Percentiles rank a stretch among this genome's conserved stretches.
Conservation (phyloP, 352 stramenopile species). For the Saprolegnia diclina region DNA sequence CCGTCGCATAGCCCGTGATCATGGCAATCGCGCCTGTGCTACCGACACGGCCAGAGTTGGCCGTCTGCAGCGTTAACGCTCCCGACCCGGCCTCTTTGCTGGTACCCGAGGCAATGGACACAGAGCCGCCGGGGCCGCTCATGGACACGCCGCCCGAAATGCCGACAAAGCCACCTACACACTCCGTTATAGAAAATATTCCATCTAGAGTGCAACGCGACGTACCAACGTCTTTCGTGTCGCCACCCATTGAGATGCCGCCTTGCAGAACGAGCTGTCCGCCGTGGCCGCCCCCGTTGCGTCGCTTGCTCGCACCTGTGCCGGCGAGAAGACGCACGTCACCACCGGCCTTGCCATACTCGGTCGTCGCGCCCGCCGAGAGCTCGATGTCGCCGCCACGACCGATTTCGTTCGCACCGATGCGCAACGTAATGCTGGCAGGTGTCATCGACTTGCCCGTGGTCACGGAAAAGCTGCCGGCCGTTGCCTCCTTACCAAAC, state of each 20-base stretch:
- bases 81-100: slow-evolving; percentile 48
- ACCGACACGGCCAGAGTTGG: slow-evolving; percentile 56
- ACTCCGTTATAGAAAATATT: too few species aligned
- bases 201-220: too few species aligned
- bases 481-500: slow-evolving; percentile 59
- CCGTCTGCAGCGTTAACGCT: slow-evolving; percentile 49
- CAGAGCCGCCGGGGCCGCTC: slow-evolving; percentile 44
- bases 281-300: too few species aligned
- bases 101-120: slow-evolving; percentile 42
- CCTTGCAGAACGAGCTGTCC: too few species aligned
- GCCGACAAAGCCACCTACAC: slow-evolving; percentile 37
- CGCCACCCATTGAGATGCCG: too few species aligned
- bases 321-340: slow-evolving; percentile 62
- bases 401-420: slow-evolving; percentile 76
- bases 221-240: too few species aligned
- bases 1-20: slow-evolving; percentile 45
- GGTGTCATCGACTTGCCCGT: slow-evolving; percentile 56
- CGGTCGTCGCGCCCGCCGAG: slow-evolving; percentile 32
- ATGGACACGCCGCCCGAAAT: slow-evolving; percentile 43
- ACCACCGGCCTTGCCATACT: slow-evolving; percentile 42
- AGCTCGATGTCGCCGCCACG: slow-evolving; percentile 35
- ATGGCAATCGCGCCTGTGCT: slow-evolving; percentile 67
- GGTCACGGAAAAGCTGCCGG: slow-evolving; percentile 58
- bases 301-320: too few species aligned
- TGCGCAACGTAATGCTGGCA: slow-evolving; percentile 63